Conservation (phyloP, 768 basidiomycete genomes). For the Tulasnella sp. region DNA sequence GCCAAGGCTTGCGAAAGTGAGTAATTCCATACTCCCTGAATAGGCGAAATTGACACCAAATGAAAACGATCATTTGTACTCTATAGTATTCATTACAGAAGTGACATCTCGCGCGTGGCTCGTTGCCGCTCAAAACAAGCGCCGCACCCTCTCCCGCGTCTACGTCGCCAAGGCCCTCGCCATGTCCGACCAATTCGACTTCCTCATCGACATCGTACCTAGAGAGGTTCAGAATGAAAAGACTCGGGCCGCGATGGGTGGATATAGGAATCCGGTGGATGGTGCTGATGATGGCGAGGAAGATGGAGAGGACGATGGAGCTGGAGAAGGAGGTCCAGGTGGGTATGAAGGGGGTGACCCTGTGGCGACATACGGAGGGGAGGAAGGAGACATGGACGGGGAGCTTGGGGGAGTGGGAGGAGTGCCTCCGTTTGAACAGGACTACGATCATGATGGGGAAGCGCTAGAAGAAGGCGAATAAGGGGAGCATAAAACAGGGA, state of each 20-base stretch:
- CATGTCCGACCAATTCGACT: slow-evolving; percentile 95
- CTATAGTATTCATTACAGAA: slow-evolving; percentile 88
- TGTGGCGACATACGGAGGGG: too few species aligned
- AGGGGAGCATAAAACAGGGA: too few species aligned
- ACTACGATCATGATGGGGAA: too few species aligned
- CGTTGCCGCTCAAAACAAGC: slow-evolving; percentile 89
- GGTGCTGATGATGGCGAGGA: neutral
- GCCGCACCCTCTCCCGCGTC: slow-evolving; percentile 85
- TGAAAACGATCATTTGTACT: too few species aligned
- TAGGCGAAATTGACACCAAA: too few species aligned
- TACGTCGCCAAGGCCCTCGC: slow-evolving; percentile 89
- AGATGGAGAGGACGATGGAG: neutral
- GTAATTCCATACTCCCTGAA: slow-evolving; percentile 29
- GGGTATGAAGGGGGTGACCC: neutral
- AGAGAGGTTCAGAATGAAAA: slow-evolving; percentile 47
- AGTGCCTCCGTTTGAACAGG: too few species aligned
- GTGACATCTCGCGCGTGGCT: slow-evolving; percentile 94
- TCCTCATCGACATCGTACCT: slow-evolving; percentile 91
- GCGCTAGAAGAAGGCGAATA: too few species aligned
- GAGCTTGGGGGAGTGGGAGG: too few species aligned
- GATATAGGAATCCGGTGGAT: neutral
- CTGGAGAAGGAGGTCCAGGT: neutral
- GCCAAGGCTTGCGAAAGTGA: slow-evolving; percentile 97
- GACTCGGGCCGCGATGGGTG: neutral
- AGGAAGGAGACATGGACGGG: too few species aligned